phyloP scores from a whole-genome alignment of 2,329 filamentous ascomycete genomes.

The Aureobasidium sp. region DNA sequence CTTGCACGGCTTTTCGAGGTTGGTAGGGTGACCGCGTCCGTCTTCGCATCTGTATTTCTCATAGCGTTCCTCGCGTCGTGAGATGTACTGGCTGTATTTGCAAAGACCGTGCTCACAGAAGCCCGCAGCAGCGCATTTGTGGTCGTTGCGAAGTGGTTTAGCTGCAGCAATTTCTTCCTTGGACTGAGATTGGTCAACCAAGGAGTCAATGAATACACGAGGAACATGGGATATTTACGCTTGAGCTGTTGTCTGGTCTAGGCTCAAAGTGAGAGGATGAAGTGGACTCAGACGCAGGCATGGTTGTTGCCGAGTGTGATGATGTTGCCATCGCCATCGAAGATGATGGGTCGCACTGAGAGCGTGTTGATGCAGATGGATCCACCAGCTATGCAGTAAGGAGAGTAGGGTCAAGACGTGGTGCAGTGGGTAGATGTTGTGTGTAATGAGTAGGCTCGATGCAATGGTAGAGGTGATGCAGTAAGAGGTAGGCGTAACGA shows the following conservation, averaged over 20 bases:
- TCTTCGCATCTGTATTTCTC: not conserved
- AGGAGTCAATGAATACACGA: too few species aligned
- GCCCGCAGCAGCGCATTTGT: not conserved
- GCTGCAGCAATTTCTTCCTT: not conserved
- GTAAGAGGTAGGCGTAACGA: too few species aligned
- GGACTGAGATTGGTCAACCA: not conserved
- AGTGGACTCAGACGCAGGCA: not conserved
- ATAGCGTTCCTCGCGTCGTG: not conserved
- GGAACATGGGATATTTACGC: not conserved
- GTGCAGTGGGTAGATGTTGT: too few species aligned
- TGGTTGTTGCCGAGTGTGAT: not conserved
- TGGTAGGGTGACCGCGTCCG: not conserved
- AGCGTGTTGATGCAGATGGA: not conserved
- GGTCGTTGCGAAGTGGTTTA: not conserved
- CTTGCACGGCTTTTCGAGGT: not conserved
- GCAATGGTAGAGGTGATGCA: too few species aligned
- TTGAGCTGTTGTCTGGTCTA: not conserved
- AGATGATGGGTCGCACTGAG: not conserved
- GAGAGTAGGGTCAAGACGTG: not conserved
- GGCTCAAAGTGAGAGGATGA: not conserved
- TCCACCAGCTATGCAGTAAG: not conserved
- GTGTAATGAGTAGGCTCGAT: too few species aligned
- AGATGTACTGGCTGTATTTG: not conserved
- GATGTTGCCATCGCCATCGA: not conserved
- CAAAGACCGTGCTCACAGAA: not conserved